Evolutionary conservation across 148 eudicot genomes (phyloP).

Genomic region (Linanthus parryae): DNA sequence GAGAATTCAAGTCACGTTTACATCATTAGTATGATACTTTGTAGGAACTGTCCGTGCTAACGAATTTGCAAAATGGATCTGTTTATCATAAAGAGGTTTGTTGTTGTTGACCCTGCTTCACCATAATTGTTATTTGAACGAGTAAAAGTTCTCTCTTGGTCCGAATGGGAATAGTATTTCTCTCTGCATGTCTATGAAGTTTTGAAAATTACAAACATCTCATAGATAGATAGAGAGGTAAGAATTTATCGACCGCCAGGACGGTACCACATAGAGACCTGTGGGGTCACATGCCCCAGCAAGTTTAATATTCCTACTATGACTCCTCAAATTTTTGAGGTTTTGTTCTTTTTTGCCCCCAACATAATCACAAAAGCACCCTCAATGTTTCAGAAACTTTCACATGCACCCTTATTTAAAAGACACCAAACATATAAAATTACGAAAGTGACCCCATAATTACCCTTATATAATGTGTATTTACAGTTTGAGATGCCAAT

Average conservation of each 20-base stretch:
- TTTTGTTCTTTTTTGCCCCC: too few relatives aligned
- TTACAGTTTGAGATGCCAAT: too few relatives aligned
- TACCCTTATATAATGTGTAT: too few relatives aligned
- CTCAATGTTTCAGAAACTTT: too few relatives aligned
- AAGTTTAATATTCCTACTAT: too few relatives aligned
- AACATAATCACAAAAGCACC: too few relatives aligned
- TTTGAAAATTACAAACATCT: background rate
- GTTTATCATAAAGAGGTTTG: background rate
- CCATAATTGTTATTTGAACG: background rate
- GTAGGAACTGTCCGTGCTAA: background rate
- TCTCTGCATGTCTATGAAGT: background rate
- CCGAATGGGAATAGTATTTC: background rate
- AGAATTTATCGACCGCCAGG: conserved; percentile 11
- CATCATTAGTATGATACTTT: background rate
- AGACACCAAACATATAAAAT: too few relatives aligned
- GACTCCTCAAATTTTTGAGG: too few relatives aligned
- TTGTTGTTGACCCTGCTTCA: background rate
- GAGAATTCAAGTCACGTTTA: background rate
- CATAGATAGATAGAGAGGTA: background rate
- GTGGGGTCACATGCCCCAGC: too few relatives aligned
- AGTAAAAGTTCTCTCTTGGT: background rate
- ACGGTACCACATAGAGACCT: too few relatives aligned
- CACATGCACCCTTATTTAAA: too few relatives aligned
- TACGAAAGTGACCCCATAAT: too few relatives aligned
- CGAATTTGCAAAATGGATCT: background rate